Base-by-base conservation (phyloP, 1,139 yeast genomes). In the Yamadazyma kanchanaburiensis region DNA sequence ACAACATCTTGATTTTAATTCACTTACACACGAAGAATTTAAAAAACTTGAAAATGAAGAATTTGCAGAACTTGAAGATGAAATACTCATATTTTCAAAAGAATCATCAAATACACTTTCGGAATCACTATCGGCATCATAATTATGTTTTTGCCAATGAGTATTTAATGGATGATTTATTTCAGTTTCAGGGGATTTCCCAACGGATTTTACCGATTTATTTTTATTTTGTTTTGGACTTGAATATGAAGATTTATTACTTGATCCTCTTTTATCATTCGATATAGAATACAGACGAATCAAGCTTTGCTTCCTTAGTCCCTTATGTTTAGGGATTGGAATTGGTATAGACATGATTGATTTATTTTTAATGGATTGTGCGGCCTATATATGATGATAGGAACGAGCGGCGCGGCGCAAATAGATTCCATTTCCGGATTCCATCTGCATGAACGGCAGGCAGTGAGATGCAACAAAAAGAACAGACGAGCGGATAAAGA, bases 91-190 rank as follows among this genome's bases (percentile, higher is more conserved):
- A 12, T 28, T 33, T 10, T 38, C 45, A 22, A 35, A 38, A 9
- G 35, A 31, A 9, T 37, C 40, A 28, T 39, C 43, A 24, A 38
- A 38, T 4, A 38, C 23, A 10, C 26, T 31, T 4, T 39, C 40
- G 15, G 28, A 34, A 21, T 39, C 38, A 18, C 27, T 21, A 2
- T 39, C 44, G 22, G 36, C 30, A 13, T 18, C 20, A 7, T 18
- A 7, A 10, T 10, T 18, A 10, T 18, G 20, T 18, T 18, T 10
- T n/a, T 18, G 19, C 12, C 10, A n/a, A n/a, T 21, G 19, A 24
- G 10, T 20, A 6, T 5, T 15, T 12, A n/a, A n/a, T n/a, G n/a
- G n/a, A n/a, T n/a, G n/a, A n/a, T n/a, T n/a, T n/a, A n/a, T n/a
- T n/a, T n/a, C n/a, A n/a, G n/a, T n/a, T n/a, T n/a, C n/a, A n/a